Evolutionary conservation across 495 filamentous ascomycete species (phyloP).

Genomic region (Penicillium lividum): DNA sequence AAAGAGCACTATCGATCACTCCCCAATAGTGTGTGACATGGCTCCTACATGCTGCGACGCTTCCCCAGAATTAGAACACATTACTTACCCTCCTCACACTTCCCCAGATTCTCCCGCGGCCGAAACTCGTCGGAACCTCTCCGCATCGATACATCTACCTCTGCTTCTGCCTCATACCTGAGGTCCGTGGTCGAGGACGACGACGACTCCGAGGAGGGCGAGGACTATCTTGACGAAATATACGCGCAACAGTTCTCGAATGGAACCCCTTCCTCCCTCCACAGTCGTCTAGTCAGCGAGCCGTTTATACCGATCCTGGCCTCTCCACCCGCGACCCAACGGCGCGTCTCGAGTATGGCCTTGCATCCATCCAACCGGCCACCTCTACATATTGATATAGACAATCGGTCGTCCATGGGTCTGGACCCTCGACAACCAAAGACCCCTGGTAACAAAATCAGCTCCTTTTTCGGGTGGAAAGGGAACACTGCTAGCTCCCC

Average conservation of each 20-base stretch:
- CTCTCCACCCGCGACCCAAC: conserved; percentile 38
- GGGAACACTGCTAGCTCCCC: conserved; percentile 49
- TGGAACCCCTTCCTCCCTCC: conserved; percentile 42
- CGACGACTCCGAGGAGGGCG: conserved; percentile 34
- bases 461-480: conserved; percentile 72
- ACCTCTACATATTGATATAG: conserved; percentile 42
- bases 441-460: conserved; percentile 63
- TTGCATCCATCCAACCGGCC: conserved; percentile 42
- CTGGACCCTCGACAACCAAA: conserved; percentile 50
- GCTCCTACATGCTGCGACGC: conserved; percentile 25
- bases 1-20: not conserved
- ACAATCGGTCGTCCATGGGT: conserved; percentile 33
- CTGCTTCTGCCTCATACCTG: conserved; percentile 26
- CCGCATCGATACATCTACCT: conserved; percentile 44
- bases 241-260: conserved; percentile 43
- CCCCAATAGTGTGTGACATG: conserved; percentile 18
- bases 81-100: conserved; percentile 32
- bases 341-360: conserved; percentile 47
- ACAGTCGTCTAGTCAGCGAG: conserved; percentile 50
- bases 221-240: conserved; percentile 34
- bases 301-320: conserved; percentile 47
- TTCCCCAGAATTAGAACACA: conserved; percentile 24
- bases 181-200: conserved; percentile 28
- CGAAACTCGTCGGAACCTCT: conserved; percentile 33
- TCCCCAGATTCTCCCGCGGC: conserved; percentile 43